A percentile compares a stretch with the other conserved stretches of the same genome.
Conservation (phyloP, 441 rosid genomes). For the Mallotus repandus region DNA sequence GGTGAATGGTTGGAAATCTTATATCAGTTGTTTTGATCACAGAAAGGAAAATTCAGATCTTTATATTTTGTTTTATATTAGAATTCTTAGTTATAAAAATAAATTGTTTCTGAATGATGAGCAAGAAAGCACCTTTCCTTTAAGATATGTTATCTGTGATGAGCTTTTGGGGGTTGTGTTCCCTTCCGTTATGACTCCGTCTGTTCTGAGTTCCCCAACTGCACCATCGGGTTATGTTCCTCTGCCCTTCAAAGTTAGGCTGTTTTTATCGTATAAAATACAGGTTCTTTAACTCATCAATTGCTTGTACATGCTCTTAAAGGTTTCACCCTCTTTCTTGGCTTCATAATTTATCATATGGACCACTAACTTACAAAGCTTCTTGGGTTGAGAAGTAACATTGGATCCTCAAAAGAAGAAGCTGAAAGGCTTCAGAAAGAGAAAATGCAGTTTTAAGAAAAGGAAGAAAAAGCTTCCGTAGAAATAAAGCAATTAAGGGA, state of each 20-base stretch:
- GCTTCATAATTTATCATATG: conserved; percentile 80
- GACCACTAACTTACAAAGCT: conserved; percentile 84
- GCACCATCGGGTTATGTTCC: not conserved
- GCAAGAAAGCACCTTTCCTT: not conserved
- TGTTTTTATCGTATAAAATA: not conserved
- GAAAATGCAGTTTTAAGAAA: conserved; percentile 54
- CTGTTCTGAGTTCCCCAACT: not conserved
- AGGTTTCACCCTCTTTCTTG: conserved; percentile 90
- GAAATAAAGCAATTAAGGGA: conserved; percentile 60
- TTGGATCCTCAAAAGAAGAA: conserved; percentile 72
- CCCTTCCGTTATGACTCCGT: not conserved
- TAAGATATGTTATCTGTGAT: not conserved
- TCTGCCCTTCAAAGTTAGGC: not conserved
- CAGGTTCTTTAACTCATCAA: not conserved
- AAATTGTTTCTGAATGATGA: not conserved
- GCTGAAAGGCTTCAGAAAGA: conserved; percentile 63
- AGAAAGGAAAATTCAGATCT: no score
- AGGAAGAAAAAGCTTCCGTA: conserved; percentile 60
- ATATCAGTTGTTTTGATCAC: not conserved
- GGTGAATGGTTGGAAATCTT: not conserved
- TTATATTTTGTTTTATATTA: no score
- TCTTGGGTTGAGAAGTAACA: conserved; percentile 52
- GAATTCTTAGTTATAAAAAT: no score
- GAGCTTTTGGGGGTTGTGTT: not conserved
- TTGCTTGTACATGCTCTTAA: conserved; percentile 31